Evolutionary conservation across 1,284 basidiomycete genomes (phyloP).

Genomic region (Meira miltonrushii): DNA sequence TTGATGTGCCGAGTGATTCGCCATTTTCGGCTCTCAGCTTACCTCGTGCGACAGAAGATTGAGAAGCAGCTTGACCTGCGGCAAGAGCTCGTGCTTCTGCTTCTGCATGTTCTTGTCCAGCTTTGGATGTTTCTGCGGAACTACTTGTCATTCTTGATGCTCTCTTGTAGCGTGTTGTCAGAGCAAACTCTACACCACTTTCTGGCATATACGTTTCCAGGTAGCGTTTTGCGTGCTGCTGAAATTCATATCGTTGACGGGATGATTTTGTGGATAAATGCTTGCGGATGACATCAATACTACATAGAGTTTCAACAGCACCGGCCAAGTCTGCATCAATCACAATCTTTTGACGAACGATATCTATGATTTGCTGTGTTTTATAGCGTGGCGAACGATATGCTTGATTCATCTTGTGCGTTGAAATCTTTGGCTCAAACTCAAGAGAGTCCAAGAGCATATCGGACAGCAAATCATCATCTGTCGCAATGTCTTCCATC

Average conservation of each 20-base stretch:
- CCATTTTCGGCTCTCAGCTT: conserved; percentile 24
- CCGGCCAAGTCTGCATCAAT: conserved; percentile 35
- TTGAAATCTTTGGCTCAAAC: conserved; percentile 48
- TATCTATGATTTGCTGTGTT: conserved; percentile 31
- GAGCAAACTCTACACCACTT: conserved; percentile 46
- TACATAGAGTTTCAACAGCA: conserved; percentile 40
- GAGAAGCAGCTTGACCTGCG: background rate
- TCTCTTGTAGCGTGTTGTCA: conserved; percentile 43
- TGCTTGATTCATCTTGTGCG: conserved; percentile 51
- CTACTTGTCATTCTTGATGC: background rate
- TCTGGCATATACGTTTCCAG: conserved; percentile 49
- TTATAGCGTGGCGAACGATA: conserved; percentile 47
- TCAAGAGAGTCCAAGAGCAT: conserved; percentile 50
- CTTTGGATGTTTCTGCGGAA: conserved; percentile 1
- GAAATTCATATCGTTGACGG: conserved; percentile 33
- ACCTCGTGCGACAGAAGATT: conserved; percentile 12
- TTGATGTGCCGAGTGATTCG: conserved; percentile 56
- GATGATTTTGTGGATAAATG: conserved; percentile 37
- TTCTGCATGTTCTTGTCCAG: conserved; percentile 1
- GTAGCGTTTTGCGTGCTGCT: conserved; percentile 45
- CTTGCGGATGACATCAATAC: conserved; percentile 40
- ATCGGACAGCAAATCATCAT: conserved; percentile 51
- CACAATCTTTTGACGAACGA: conserved; percentile 41
- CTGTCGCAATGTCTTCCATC: conserved; percentile 50
- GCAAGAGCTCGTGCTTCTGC: background rate